phyloP scores from a whole-genome alignment of 2,329 filamentous ascomycete genomes.

The Ustulina deusta region DNA sequence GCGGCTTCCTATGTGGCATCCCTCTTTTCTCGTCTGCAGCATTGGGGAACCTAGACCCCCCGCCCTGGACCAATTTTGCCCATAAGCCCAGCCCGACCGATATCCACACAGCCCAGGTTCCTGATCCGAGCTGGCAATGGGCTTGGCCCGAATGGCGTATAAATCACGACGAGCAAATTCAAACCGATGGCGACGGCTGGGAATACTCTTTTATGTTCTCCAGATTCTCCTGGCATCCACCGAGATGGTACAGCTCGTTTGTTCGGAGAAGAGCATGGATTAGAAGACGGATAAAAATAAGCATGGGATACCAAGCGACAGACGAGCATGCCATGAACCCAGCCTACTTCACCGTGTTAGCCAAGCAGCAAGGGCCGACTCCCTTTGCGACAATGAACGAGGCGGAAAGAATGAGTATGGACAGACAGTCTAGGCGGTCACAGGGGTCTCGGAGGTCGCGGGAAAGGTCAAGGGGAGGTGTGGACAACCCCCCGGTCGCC shows the following conservation, averaged over 20 bases:
- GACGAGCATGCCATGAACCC: constrained; percentile 76
- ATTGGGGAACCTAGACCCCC: constrained; percentile 85
- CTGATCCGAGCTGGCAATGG: constrained; percentile 97
- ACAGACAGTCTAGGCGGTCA: constrained; percentile 50
- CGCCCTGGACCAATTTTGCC: constrained; percentile 83
- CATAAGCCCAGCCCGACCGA: constrained; percentile 71
- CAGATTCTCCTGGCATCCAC: constrained; percentile 86
- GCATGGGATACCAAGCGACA: constrained; percentile 56
- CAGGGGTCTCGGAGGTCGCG: constrained; percentile 49
- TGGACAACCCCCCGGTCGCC: constrained; percentile 55
- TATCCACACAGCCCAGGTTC: constrained; percentile 89
- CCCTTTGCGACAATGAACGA: constrained; percentile 55
- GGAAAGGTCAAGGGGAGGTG: constrained; percentile 52
- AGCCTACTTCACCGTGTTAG: constrained; percentile 83
- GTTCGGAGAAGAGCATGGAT: constrained; percentile 93
- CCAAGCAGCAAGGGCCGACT: constrained; percentile 56
- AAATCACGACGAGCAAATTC: constrained; percentile 78
- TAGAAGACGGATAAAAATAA: constrained; percentile 78
- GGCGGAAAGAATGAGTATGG: constrained; percentile 50
- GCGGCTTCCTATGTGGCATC: constrained; percentile 87
- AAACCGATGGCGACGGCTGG: constrained; percentile 87
- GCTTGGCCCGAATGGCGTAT: constrained; percentile 74
- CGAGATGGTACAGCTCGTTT: constrained; percentile 93
- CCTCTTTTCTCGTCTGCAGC: constrained; percentile 90
- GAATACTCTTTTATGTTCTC: constrained; percentile 93